These are phyloP conservation scores for Musa troglodytarum DNA, from an alignment of 176 grass and related monocot genomes.

Conservation along the genomic window DNA sequence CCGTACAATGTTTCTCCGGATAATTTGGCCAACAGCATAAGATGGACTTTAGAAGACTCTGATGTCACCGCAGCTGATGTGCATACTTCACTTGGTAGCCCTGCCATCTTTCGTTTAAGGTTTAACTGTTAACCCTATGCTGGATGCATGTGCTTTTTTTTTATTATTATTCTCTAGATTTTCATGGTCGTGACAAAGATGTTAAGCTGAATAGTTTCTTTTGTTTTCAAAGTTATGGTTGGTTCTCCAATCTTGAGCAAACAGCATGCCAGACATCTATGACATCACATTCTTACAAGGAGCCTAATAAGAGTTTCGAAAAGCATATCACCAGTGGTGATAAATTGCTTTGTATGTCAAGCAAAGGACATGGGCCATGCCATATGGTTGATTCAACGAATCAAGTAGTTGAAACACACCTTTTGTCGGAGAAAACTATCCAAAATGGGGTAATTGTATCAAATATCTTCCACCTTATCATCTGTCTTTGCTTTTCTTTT, in stretches of 20 bases:
- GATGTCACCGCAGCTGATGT: conserved; percentile 66
- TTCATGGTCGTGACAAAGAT: background rate
- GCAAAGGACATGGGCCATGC: conserved; percentile 26
- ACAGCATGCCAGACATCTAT: conserved; percentile 16
- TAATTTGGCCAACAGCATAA: conserved; percentile 35
- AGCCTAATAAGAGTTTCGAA: background rate
- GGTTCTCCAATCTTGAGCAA: conserved; percentile 42
- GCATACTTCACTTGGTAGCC: conserved; percentile 54
- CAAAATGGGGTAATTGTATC: background rate
- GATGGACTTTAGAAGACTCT: conserved; percentile 66
- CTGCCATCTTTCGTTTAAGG: conserved; percentile 78
- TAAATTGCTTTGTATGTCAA: conserved; percentile 17
- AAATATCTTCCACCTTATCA: background rate
- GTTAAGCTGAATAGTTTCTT: conserved; percentile 5
- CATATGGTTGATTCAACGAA: conserved; percentile 25
- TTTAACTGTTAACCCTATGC: conserved; percentile 17
- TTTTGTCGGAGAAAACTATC: background rate
- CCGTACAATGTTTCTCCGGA: conserved; percentile 47
- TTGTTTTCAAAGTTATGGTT: conserved; percentile 59
- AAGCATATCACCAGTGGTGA: background rate
- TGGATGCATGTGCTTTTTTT: background rate
- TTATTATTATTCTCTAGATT: background rate
- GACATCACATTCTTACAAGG: conserved; percentile 20
- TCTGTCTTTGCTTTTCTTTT: background rate
- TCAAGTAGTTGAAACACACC: background rate